Evolutionary conservation across 805 yeast genomes (phyloP), one percentile per base, ranked within the genome.

Genomic region (Saccharomycopsis selenospora): DNA sequence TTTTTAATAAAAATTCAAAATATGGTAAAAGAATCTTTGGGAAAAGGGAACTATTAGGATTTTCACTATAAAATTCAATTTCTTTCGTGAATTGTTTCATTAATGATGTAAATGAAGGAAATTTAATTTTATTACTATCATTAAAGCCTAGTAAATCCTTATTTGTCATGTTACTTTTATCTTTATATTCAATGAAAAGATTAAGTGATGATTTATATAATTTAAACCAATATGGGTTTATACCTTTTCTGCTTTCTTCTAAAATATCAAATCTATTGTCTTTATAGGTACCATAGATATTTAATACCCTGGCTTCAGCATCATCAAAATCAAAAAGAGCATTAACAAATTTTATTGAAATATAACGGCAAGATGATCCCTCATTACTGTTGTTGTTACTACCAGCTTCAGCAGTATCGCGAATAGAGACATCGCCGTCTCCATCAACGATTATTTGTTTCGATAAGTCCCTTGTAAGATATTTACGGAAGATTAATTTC

Each of bases 201-300:
- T 53, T 50, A 3, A 49, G 13, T 2, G 77, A 64, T 0, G 82
- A 68, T 45, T 67, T 73, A 28, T 70, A 63, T 3, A 82, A 65
- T 42, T 73, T 74, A 60, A 80, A 85, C 87, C 90, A 83, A 61
- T 84, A 77, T 0, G 96, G 96, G 61, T 88, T 80, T 25, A 91
- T 66, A 0, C 97, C 97, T 53, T 77, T 79, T 3, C 61, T 63
- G 0, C 96, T 83, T 61, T 88, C 96, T 57, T 88, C 95, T 2
- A 82, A 68, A 0, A 86, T 79, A 56, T 87, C 95, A 2, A 85
- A 71, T 48, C 82, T 71, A 55, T 85, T 85, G 1, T 61, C 62
- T 10, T 71, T 58, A 18, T 76, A 66, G 3, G 85, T 63, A 11
- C 89, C 96, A 42, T 82, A 61, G 17, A 89, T 62, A 59, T 88